A percentile compares a stretch with the other conserved stretches of the same genome.
phyloP scores from a whole-genome alignment of 305 asterid genomes.

The Fraxinus greggii region DNA sequence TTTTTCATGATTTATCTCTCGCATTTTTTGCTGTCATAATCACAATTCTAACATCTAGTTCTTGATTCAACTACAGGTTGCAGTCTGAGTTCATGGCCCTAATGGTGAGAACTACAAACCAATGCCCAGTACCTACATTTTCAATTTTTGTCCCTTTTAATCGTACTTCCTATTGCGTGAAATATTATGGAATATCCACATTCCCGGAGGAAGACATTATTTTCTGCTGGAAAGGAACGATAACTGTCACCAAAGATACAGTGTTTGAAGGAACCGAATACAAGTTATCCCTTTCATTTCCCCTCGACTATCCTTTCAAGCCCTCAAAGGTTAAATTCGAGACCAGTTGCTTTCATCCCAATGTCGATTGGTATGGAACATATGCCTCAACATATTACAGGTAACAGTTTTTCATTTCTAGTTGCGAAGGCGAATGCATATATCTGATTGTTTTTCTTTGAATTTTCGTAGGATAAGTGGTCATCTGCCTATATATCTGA shows the following conservation, averaged over 20 bases:
- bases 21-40: not conserved
- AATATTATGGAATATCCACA: slow-evolving; percentile 68
- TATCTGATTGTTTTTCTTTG: not conserved
- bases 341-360: slow-evolving; percentile 89
- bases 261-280: slow-evolving; percentile 90
- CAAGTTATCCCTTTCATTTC: slow-evolving; percentile 68
- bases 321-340: slow-evolving; percentile 84
- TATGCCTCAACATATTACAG: slow-evolving; percentile 88
- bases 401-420: slow-evolving; percentile 23
- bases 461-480: slow-evolving; percentile 69
- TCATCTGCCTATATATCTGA: slow-evolving; percentile 96
- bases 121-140: not conserved
- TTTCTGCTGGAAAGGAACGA: slow-evolving; percentile 90
- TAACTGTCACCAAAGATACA: slow-evolving; percentile 78
- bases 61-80: slow-evolving; percentile 48
- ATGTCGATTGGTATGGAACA: slow-evolving; percentile 66
- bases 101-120: slow-evolving; percentile 55
- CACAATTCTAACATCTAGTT: not conserved
- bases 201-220: slow-evolving; percentile 93
- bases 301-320: slow-evolving; percentile 79
- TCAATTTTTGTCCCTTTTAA: not conserved
- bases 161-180: not conserved
- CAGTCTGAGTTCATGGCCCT: slow-evolving; percentile 93
- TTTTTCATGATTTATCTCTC: not conserved
- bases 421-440: not conserved